Base-by-base conservation (phyloP, 441 rosid genomes). In the Pelargonium australe region DNA sequence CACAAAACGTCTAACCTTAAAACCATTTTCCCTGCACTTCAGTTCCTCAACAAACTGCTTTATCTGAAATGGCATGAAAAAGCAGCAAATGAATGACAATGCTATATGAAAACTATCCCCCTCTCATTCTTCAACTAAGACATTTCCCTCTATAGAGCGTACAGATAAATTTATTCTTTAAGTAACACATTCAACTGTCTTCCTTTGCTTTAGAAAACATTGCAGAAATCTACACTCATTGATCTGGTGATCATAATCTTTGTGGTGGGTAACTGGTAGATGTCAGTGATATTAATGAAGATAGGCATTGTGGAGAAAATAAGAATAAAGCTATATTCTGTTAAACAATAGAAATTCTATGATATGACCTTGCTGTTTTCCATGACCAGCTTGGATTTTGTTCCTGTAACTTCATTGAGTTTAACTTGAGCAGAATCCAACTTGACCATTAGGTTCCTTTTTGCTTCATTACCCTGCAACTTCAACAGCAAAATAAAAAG, bases 351-450 rank as follows among this genome's bases (percentile, higher is more conserved):
- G 62, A 67, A 71, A 67, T 63, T 43, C 6, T 1, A n/a, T 9
- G 11, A 45, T 66, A 68, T 20, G 67, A 89, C 97, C 91, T 87
- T 80, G 2, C 16, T 70, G 71, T 75, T 87, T 73, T 85, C 87
- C 63, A 60, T 43, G 0, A 70, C 72, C 64, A 88, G 77, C 71
- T 77, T 69, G 65, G 77, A 76, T 70, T 80, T 89, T 81, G 70
- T 66, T 70, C 17, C 70, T 67, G 76, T 67, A 71, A 85, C 77
- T 70, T 79, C 77, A 66, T 80, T 80, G 63, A 86, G 83, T 82
- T 85, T 86, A 68, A 70, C 76, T 79, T 76, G 82, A 43, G 83
- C 89, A 73, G 78, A 72, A 44, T 81, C 78, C 79, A 87, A 70
- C 66, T 78, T 68, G 72, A 73, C 75, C 76, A 68, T 74, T 60